Evolutionary conservation across 306 rosid species (phyloP).

Genomic region (Cyclanthera cordifolia): DNA sequence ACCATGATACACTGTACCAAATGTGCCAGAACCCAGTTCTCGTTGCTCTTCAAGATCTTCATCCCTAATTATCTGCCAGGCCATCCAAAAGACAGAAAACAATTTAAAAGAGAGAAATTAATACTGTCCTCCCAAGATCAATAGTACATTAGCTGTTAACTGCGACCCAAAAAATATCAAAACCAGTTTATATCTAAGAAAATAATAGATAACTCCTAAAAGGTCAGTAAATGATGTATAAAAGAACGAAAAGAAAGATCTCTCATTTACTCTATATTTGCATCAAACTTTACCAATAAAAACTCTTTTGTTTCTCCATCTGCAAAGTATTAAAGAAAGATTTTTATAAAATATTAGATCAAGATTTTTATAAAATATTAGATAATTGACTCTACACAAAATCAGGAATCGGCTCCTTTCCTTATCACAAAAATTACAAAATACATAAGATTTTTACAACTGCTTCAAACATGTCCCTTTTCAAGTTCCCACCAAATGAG

Average conservation of each 20-base stretch:
- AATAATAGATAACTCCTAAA: neutral
- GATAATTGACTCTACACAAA: no score
- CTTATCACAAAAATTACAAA: no score
- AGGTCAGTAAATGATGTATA: neutral
- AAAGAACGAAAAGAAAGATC: neutral
- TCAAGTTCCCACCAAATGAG: neutral
- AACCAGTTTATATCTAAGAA: neutral
- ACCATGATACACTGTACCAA: conserved; percentile 80
- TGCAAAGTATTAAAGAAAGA: neutral
- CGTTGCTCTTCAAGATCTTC: conserved; percentile 75
- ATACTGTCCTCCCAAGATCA: conserved; percentile 1
- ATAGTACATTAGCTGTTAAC: neutral
- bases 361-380: no score
- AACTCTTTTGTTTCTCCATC: neutral
- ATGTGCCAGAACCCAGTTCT: conserved; percentile 77
- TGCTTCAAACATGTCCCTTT: neutral
- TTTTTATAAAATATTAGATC: no score
- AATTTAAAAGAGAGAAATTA: neutral
- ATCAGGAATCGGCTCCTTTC: no score
- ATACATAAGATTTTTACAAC: neutral
- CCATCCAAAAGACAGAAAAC: conserved; percentile 16
- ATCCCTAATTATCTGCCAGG: conserved; percentile 48
- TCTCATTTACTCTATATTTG: neutral
- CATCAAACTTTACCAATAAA: neutral
- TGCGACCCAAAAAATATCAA: neutral